Base-by-base conservation (phyloP, 2,329 filamentous ascomycete species). In the Blastomyces gilchristii region DNA sequence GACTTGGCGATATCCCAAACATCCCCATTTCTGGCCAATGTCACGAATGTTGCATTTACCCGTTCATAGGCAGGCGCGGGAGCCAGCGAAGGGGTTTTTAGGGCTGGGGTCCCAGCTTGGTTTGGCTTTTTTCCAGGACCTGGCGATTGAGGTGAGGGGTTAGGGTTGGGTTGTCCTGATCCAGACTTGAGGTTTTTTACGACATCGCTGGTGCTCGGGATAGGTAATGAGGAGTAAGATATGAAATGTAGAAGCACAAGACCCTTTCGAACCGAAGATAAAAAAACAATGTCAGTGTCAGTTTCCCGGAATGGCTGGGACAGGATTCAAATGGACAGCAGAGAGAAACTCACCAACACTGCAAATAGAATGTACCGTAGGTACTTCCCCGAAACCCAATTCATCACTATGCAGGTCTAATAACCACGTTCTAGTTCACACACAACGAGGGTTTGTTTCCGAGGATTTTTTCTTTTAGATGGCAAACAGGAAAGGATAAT, bases 1-100 rank as follows among this genome's bases (percentile, higher is more conserved):
- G 92, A 97, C 72, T 91, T 86, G 66, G 91, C 90, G 73, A 99
- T 96, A 60, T 99, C 94, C 94, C 94, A 99, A 37, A 97, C 80
- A 73, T 99, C 94, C 63, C 81, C 83, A 79, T 99, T 99, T 71
- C 94, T 88, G 62, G 94, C 94, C 65, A 99, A 84, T 28, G 92
- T 96, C 61, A 99, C 91, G 72, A 99, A 99, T 12, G 94, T 99
- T 60, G 95, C 94, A 77, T 99, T 99, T 83, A 96, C 90, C 71
- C 90, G 89, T 65, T 86, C 85, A 22, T 63, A 12, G 58, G 47
- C 58, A 34, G 59, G 41, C 28, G 47, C 59, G 4, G 28, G 14
- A 45, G 14, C 28, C 5, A 60, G 62, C 3, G 56, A 2, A 54
- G 58, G n/a, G 22, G 61, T 11, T 22, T 22, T 54, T 49, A 14